Percentiles rank a stretch among this genome's conserved stretches.
These are phyloP conservation scores for Saccharomyces jurei DNA, from an alignment of 805 yeast genomes.

Conservation along the genomic window DNA sequence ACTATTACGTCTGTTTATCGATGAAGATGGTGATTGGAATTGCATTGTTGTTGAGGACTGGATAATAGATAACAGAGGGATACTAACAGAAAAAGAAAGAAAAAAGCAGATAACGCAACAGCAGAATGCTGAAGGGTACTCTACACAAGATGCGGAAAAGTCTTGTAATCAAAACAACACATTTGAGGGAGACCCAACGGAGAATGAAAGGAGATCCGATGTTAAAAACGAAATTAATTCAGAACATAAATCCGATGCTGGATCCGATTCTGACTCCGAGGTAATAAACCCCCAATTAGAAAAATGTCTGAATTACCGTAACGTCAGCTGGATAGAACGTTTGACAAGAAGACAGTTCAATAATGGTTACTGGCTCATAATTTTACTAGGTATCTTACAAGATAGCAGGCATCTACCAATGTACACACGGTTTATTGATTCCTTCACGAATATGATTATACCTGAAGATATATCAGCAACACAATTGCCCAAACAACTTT, in stretches of 20 bases:
- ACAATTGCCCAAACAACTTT: conserved; percentile 31
- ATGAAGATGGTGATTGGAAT: conserved; percentile 29
- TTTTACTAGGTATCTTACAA: conserved; percentile 60
- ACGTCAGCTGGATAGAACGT: conserved; percentile 69
- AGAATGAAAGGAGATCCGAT: conserved; percentile 14
- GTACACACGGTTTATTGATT: conserved; percentile 32
- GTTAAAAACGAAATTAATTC: conserved; percentile 23
- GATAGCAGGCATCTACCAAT: conserved; percentile 26
- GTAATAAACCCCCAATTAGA: conserved; percentile 25
- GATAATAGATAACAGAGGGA: conserved; percentile 11
- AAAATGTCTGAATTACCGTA: conserved; percentile 45
- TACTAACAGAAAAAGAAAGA: conserved; percentile 1
- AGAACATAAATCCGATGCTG: conserved; percentile 2
- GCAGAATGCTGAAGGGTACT: not conserved
- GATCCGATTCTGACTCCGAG: conserved; percentile 11
- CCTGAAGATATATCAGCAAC: conserved; percentile 31
- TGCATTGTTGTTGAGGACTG: conserved; percentile 26
- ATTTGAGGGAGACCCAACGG: conserved; percentile 8
- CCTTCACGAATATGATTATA: conserved; percentile 47
- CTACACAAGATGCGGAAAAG: not conserved
- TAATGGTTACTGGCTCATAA: conserved; percentile 81
- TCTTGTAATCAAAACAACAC: not conserved
- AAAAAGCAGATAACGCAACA: not conserved
- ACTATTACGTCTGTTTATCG: conserved; percentile 25
- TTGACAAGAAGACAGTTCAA: conserved; percentile 64